A percentile compares a stretch with the other conserved stretches of the same genome.
These are phyloP conservation scores for Psilocybe tampanensis DNA, from an alignment of 768 basidiomycete species.

Conservation along the genomic window DNA sequence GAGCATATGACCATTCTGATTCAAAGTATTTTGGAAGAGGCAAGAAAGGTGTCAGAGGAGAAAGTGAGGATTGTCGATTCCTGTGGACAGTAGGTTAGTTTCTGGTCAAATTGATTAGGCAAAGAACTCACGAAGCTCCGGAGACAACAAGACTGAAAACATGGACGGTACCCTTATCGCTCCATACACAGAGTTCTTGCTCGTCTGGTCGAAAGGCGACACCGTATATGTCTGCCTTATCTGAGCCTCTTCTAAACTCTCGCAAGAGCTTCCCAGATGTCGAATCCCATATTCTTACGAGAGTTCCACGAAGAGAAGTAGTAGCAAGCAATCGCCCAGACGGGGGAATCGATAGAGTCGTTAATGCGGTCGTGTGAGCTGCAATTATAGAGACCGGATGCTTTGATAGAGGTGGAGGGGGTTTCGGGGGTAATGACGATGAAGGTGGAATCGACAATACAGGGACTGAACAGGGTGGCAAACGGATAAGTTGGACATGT, in stretches of 20 bases:
- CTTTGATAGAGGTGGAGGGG: slow-evolving; percentile 58
- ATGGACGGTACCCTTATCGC: slow-evolving; percentile 94
- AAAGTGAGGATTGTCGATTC: slow-evolving; percentile 85
- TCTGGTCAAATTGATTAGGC: slow-evolving; percentile 1
- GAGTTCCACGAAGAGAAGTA: slow-evolving; percentile 79
- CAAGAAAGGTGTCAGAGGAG: slow-evolving; percentile 76
- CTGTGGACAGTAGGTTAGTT: slow-evolving; percentile 34
- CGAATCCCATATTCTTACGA: slow-evolving; percentile 87
- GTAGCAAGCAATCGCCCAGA: slow-evolving; percentile 85
- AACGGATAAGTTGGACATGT: slow-evolving; percentile 85
- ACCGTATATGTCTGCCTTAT: slow-evolving; percentile 90
- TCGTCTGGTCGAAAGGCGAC: slow-evolving; percentile 89
- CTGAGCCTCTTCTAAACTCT: slow-evolving; percentile 84
- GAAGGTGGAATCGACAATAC: slow-evolving; percentile 57
- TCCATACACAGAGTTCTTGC: slow-evolving; percentile 87
- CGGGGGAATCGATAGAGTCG: slow-evolving; percentile 74
- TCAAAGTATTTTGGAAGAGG: slow-evolving; percentile 89
- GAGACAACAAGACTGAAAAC: slow-evolving; percentile 76
- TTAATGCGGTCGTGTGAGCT: slow-evolving; percentile 80
- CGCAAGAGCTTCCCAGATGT: slow-evolving; percentile 69
- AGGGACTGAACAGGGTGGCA: slow-evolving; percentile 77
- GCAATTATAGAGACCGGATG: slow-evolving; percentile 80
- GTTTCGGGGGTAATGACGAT: slow-evolving; percentile 51
- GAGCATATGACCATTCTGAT: slow-evolving; percentile 96
- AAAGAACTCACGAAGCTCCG: slow-evolving; percentile 60